Evolutionary conservation across 768 basidiomycete species (phyloP).

Genomic region (Austroboletus festivus): DNA sequence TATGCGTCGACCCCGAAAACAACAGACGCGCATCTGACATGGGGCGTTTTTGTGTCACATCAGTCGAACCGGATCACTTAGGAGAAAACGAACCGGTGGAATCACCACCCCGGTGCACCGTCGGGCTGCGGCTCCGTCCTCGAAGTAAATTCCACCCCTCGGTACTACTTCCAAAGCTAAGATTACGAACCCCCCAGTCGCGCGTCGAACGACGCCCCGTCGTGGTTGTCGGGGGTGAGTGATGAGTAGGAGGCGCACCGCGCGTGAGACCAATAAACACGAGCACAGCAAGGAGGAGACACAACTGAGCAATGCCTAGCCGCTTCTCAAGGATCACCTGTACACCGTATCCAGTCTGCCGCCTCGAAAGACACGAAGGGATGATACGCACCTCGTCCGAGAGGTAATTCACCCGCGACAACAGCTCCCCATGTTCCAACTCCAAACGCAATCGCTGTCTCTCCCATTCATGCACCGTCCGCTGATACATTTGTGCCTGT

Average conservation of each 20-base stretch:
- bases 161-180: slow-evolving; percentile 57
- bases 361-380: background rate
- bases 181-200: slow-evolving; percentile 55
- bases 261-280: slow-evolving; percentile 86
- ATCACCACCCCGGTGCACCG: slow-evolving; percentile 4
- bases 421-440: slow-evolving; percentile 64
- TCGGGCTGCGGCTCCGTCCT: slow-evolving; percentile 33
- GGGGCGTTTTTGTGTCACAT: background rate
- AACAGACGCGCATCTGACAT: background rate
- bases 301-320: slow-evolving; percentile 83
- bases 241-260: slow-evolving; percentile 44
- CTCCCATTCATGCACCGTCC: slow-evolving; percentile 66
- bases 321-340: slow-evolving; percentile 88
- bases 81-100: too few species aligned
- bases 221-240: slow-evolving; percentile 2
- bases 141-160: slow-evolving; percentile 23
- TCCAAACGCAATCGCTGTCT: slow-evolving; percentile 64
- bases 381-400: slow-evolving; percentile 69
- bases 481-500: slow-evolving; percentile 65
- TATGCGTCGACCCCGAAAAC: slow-evolving; percentile 1
- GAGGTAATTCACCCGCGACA: slow-evolving; percentile 69
- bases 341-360: background rate
- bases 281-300: slow-evolving; percentile 77
- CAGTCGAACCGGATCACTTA: too few species aligned
- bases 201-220: slow-evolving; percentile 32